Base-by-base conservation (phyloP, 345 rosid species). In the Hibiscus tridactylites region DNA sequence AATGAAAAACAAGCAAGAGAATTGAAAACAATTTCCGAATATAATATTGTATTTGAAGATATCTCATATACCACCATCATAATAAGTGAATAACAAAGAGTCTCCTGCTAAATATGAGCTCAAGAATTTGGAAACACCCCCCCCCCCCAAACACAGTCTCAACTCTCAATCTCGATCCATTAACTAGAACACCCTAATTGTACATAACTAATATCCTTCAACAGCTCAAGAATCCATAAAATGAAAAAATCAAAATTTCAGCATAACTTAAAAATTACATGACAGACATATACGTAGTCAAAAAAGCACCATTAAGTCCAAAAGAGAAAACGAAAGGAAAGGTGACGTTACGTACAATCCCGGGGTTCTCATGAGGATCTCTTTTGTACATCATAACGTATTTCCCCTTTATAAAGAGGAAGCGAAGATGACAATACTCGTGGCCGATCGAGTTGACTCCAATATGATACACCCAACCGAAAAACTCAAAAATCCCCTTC, bases 281-380 rank as follows among this genome's bases (percentile, higher is more conserved):
- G 26, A 21, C 13, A 1, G 33, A 28, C 47, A 39, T 11, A 44
- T 11, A 12, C 33, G 11, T 12, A 21, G 39, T 64, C 47, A 15
- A 39, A 24, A 39, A 39, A 37, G 49, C 15, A n/a, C 49, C 50
- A 63, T 37, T 63, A 17, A n/a, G 11, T 37, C 11, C 68, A 63
- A 70, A 42, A n/a, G 47, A 54, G 19, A 54, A 56, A 53, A 11
- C 6, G 12, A 33, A 5, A 9, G 37, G 44, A 66, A n/a, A 19
- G 15, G 37, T 47, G 54, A 57, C 50, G 29, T 42, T 26, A 73
- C 89, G 71, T 85, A 94, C 99, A 83, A 89, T 85, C 77, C 92
- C 99, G 9, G 92, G 93, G 54, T 79, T 83, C 74, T 92, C 92
- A 29, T 92, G 93, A 75, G 99, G 99, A 79, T 94, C 96, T 73